Conservation (phyloP, 345 rosid species). For the Rubroshorea leprosula region DNA sequence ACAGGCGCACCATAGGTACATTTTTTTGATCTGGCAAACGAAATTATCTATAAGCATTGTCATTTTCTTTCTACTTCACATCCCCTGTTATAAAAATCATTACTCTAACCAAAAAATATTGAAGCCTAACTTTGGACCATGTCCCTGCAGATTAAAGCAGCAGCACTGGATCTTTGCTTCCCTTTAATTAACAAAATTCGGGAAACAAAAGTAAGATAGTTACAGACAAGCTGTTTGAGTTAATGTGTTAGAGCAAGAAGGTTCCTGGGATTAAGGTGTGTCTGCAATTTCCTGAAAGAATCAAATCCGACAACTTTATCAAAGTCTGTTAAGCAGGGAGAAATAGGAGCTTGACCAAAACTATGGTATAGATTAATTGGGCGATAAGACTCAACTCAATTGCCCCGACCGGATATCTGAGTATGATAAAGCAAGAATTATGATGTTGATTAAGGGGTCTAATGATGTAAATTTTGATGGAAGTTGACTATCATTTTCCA, state of each 20-base stretch:
- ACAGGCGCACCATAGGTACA: not conserved
- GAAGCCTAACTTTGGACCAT: no score
- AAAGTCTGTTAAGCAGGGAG: constrained; percentile 1
- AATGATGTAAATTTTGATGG: constrained; percentile 35
- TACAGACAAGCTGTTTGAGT: not conserved
- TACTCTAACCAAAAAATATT: not conserved
- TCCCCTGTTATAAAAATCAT: not conserved
- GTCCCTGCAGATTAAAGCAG: no score
- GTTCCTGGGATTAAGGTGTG: not conserved
- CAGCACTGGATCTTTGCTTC: no score
- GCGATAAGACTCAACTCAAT: constrained; percentile 17
- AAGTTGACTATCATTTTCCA: constrained; percentile 34
- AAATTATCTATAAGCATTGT: not conserved
- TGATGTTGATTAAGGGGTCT: constrained; percentile 16
- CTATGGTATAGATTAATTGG: constrained; percentile 9
- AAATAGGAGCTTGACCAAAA: constrained; percentile 1
- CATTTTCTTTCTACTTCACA: not conserved
- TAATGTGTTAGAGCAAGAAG: not conserved
- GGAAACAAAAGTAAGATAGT: not conserved
- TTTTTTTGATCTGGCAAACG: not conserved
- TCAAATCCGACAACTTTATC: not conserved
- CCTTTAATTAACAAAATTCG: not conserved
- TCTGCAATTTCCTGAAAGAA: no score
- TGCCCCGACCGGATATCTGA: constrained; percentile 14
- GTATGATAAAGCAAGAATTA: constrained; percentile 6